Conservation (phyloP, 1,284 basidiomycete genomes). For the Heterobasidion irregulare region DNA sequence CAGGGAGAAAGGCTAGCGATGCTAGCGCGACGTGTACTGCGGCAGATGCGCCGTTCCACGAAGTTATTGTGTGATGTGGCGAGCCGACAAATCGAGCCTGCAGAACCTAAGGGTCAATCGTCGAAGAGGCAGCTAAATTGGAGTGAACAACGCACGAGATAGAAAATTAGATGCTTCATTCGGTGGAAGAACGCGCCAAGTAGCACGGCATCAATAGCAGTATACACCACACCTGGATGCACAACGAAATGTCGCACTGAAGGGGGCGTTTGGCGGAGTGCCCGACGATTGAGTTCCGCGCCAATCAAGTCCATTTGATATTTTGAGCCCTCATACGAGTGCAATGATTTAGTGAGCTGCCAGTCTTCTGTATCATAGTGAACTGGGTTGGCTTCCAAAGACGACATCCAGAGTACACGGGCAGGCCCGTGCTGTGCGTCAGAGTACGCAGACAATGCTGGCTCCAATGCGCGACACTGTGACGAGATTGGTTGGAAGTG, state of each 20-base stretch:
- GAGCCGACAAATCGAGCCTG: slow-evolving; percentile 67
- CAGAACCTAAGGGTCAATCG: neutral
- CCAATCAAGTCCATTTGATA: slow-evolving; percentile 75
- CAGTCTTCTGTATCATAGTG: slow-evolving; percentile 61
- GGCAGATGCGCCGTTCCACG: slow-evolving; percentile 58
- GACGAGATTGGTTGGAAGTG: slow-evolving; percentile 2
- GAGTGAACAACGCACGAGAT: slow-evolving; percentile 47
- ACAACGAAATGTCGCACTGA: slow-evolving; percentile 53
- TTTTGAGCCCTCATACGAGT: slow-evolving; percentile 72
- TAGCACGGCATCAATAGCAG: slow-evolving; percentile 50
- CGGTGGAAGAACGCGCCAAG: slow-evolving; percentile 40
- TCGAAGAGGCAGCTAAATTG: neutral
- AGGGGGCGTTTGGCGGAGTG: slow-evolving; percentile 18
- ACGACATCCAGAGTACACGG: slow-evolving; percentile 79
- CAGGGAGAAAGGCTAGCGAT: slow-evolving; percentile 37
- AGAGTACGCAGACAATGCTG: slow-evolving; percentile 34
- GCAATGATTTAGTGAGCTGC: slow-evolving; percentile 55
- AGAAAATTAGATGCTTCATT: slow-evolving; percentile 56
- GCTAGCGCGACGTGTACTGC: slow-evolving; percentile 55
- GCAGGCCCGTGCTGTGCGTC: slow-evolving; percentile 24
- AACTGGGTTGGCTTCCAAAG: slow-evolving; percentile 51
- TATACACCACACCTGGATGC: slow-evolving; percentile 71
- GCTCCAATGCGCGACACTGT: slow-evolving; percentile 54
- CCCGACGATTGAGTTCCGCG: slow-evolving; percentile 44
- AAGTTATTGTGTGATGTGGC: slow-evolving; percentile 46